phyloP scores from a whole-genome alignment of 306 rosid species.

The Quercus mongolica region DNA sequence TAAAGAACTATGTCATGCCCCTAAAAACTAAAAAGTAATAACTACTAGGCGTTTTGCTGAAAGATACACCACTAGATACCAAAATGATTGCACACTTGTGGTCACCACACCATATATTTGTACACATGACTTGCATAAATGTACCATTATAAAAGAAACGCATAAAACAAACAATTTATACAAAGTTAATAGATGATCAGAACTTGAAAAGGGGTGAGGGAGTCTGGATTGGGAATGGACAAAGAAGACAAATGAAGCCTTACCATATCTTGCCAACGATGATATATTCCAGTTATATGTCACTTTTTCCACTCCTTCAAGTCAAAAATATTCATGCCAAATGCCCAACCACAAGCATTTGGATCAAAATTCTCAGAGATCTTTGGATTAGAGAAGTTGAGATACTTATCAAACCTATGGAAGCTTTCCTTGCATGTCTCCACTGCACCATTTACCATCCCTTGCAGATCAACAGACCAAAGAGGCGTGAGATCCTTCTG shows the following conservation, averaged over 20 bases:
- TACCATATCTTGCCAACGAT: too few species aligned
- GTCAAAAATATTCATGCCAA: too few species aligned
- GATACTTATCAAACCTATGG: conserved; percentile 96
- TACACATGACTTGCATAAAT: not conserved
- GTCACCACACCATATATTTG: not conserved
- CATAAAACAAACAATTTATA: not conserved
- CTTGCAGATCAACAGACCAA: conserved; percentile 83
- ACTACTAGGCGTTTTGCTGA: not conserved
- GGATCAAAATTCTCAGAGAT: not conserved
- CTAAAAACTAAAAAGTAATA: not conserved
- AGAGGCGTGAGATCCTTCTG: conserved; percentile 90
- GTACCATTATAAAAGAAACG: not conserved
- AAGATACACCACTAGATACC: not conserved
- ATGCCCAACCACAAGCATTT: not conserved
- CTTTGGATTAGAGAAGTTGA: conserved; percentile 81
- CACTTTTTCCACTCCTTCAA: too few species aligned
- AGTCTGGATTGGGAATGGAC: not conserved
- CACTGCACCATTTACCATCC: conserved; percentile 98
- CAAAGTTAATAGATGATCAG: not conserved
- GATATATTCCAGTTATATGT: too few species aligned
- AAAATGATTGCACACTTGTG: not conserved
- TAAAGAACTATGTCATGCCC: too few species aligned
- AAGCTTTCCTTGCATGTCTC: conserved; percentile 99
- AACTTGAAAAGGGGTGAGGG: not conserved
- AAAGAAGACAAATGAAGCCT: not conserved